Percentiles rank a stretch among this genome's conserved stretches.
Conservation (phyloP, 257 asterid species). For the Solanum rostratum region DNA sequence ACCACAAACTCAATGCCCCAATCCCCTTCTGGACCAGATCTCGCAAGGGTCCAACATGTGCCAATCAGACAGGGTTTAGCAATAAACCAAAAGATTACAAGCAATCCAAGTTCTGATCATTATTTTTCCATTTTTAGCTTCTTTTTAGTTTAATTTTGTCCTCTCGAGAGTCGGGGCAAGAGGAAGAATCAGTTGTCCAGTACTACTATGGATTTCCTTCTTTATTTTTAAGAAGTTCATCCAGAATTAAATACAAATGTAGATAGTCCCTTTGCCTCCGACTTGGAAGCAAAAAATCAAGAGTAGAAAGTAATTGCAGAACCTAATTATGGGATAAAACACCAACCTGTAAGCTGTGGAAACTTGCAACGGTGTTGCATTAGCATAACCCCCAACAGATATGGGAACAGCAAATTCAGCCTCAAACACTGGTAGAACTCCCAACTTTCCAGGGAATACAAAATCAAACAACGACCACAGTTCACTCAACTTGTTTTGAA, state of each 20-base stretch:
- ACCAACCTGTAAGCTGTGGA: conserved; percentile 95
- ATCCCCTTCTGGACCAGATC: neutral
- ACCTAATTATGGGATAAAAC: neutral
- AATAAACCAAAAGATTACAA: neutral
- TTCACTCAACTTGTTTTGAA: conserved; percentile 92
- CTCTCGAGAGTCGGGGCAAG: neutral
- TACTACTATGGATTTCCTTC: neutral
- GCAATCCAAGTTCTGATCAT: neutral
- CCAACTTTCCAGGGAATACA: conserved; percentile 96
- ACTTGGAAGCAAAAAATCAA: neutral
- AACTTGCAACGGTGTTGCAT: conserved; percentile 94
- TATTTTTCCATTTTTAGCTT: neutral
- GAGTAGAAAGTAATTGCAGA: neutral
- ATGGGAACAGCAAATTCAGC: conserved; percentile 98
- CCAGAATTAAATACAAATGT: neutral
- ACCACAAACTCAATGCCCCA: neutral
- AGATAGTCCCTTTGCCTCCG: neutral
- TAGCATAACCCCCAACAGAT: conserved; percentile 97
- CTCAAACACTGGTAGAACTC: conserved; percentile 92
- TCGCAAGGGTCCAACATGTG: neutral
- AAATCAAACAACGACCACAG: conserved; percentile 98
- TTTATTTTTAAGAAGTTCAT: neutral
- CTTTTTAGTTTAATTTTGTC: neutral
- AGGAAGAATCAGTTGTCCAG: neutral
- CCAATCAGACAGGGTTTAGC: neutral